Conservation (phyloP, 2,329 filamentous ascomycete genomes). For the Xylariaceae sp. region DNA sequence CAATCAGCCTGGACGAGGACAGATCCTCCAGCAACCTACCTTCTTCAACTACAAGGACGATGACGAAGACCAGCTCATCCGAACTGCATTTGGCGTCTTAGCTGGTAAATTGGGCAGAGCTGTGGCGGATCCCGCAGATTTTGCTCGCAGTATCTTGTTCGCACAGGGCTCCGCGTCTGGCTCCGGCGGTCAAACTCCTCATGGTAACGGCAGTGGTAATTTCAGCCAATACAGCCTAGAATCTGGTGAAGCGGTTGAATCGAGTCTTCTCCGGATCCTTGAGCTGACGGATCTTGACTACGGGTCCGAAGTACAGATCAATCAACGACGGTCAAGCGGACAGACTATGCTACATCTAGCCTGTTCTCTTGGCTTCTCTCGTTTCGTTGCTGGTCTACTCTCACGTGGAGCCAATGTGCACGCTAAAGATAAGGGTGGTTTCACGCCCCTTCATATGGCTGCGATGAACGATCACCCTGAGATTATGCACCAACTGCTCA, state of each 20-base stretch:
- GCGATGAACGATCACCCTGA: conserved; percentile 69
- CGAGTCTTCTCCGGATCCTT: conserved; percentile 65
- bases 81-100: conserved; percentile 60
- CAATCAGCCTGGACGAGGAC: conserved; percentile 38
- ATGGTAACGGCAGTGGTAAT: conserved; percentile 32
- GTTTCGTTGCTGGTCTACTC: conserved; percentile 71
- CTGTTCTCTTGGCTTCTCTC: conserved; percentile 66
- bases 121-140: conserved; percentile 55
- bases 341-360: conserved; percentile 79
- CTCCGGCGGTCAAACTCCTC: conserved; percentile 42
- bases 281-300: conserved; percentile 75
- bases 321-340: conserved; percentile 59
- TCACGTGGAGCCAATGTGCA: conserved; percentile 74
- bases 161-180: conserved; percentile 37
- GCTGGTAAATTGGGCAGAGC: conserved; percentile 59
- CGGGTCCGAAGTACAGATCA: conserved; percentile 61
- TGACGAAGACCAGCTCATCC: conserved; percentile 62
- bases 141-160: conserved; percentile 57
- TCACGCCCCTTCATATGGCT: conserved; percentile 77
- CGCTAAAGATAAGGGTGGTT: conserved; percentile 69
- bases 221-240: conserved; percentile 32
- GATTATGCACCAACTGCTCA: conserved; percentile 69
- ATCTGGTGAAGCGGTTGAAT: conserved; percentile 52
- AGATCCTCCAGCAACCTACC: conserved; percentile 39
- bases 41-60: conserved; percentile 72